These are phyloP conservation scores for Toxoplasma gondii DNA, from an alignment of 169 alveolate genomes.

Conservation along the genomic window DNA sequence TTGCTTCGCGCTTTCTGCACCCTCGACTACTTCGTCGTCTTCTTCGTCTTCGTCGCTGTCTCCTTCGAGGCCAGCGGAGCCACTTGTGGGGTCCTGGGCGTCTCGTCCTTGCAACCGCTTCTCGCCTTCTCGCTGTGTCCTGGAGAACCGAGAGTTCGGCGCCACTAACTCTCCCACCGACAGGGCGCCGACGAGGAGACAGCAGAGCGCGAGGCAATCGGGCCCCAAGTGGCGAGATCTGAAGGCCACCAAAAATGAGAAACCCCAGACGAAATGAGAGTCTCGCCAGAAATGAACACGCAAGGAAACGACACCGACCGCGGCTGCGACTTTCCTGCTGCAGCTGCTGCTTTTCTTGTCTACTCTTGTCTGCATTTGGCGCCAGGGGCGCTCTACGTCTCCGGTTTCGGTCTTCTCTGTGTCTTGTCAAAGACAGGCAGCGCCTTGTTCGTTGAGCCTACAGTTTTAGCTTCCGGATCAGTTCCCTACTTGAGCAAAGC, in stretches of 20 bases:
- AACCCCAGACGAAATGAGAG: not conserved
- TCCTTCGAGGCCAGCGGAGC: not conserved
- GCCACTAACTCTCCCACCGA: conserved; percentile 63
- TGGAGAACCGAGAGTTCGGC: not conserved
- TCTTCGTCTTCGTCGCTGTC: not conserved
- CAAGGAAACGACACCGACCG: not conserved
- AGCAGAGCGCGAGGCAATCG: conserved; percentile 54
- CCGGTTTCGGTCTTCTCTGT: not conserved
- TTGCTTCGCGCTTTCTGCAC: not conserved
- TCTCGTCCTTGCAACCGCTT: not conserved
- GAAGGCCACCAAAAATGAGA: conserved; percentile 27
- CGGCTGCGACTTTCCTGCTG: no score
- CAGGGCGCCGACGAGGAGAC: conserved; percentile 65
- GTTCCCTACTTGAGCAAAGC: conserved; percentile 40
- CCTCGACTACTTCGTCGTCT: not conserved
- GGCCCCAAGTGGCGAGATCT: conserved; percentile 53
- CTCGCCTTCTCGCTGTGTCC: not conserved
- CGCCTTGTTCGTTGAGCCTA: no score
- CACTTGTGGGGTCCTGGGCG: not conserved
- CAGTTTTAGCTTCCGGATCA: not conserved
- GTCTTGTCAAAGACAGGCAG: not conserved
- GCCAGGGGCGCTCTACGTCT: not conserved
- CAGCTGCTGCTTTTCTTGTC: no score
- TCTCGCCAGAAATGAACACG: not conserved
- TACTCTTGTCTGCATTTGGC: not conserved